A percentile compares a stretch with the other conserved stretches of the same genome.
phyloP scores from a whole-genome alignment of 805 yeast species.

The Kodamaea neixiangensis region DNA sequence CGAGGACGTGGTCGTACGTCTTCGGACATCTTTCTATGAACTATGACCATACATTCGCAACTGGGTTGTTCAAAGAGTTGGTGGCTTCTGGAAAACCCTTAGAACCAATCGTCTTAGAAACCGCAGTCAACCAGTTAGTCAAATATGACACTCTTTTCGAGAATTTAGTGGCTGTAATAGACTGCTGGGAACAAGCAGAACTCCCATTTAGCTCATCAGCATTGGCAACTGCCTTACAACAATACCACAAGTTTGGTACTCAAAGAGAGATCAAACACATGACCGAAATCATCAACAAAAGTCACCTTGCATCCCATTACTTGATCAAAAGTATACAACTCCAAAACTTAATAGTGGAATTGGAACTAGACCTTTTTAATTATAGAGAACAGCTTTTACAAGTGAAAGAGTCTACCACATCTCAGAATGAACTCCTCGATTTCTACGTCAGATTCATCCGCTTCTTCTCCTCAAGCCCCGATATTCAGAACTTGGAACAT shows the following conservation, averaged over 20 bases:
- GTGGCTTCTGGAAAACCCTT: slow-evolving; percentile 24
- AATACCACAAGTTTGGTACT: slow-evolving; percentile 32
- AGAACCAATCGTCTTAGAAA: slow-evolving; percentile 28
- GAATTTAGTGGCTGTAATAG: slow-evolving; percentile 22
- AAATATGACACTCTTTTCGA: slow-evolving; percentile 34
- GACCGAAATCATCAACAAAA: slow-evolving; percentile 20
- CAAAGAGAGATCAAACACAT: slow-evolving; percentile 25
- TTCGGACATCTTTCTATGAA: slow-evolving; percentile 31
- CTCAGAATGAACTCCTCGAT: slow-evolving; percentile 21
- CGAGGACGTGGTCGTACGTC: slow-evolving; percentile 29
- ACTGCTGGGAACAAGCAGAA: slow-evolving; percentile 29
- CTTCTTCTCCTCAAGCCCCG: slow-evolving; percentile 21
- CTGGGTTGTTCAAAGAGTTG: slow-evolving; percentile 25
- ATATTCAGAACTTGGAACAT: slow-evolving; percentile 9
- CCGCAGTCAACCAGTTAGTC: slow-evolving; percentile 25
- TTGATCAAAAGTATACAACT: slow-evolving; percentile 25
- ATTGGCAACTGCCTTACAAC: slow-evolving; percentile 27
- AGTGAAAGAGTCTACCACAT: slow-evolving; percentile 20
- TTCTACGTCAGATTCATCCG: slow-evolving; percentile 30
- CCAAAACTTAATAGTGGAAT: slow-evolving; percentile 25
- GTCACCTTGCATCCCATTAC: slow-evolving; percentile 23
- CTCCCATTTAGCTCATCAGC: slow-evolving; percentile 28
- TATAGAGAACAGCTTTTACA: slow-evolving; percentile 24
- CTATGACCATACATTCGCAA: slow-evolving; percentile 36
- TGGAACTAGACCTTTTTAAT: slow-evolving; percentile 27